phyloP scores from a whole-genome alignment of 768 basidiomycete genomes.

The Phlebiopsis gigantea region DNA sequence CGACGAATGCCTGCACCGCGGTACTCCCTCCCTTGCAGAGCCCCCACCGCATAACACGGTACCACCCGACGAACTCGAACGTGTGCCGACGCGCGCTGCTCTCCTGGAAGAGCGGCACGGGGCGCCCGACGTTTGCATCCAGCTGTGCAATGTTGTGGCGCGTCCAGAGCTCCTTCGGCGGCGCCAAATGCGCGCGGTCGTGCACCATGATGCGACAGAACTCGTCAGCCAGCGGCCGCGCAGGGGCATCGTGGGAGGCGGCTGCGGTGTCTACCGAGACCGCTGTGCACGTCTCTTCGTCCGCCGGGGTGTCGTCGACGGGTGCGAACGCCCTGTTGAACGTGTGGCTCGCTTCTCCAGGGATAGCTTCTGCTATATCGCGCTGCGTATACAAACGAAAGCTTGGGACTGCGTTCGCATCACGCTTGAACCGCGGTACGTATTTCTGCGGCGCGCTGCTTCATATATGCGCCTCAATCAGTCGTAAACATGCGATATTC shows the following conservation, averaged over 20 bases:
- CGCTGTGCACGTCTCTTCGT: background rate
- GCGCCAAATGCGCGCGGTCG: background rate
- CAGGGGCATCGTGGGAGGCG: background rate
- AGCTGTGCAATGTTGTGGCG: background rate
- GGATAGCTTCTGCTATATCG: background rate
- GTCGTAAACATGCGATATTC: no score
- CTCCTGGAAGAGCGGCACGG: slow-evolving; percentile 5
- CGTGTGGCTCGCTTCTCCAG: background rate
- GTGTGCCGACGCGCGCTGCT: background rate
- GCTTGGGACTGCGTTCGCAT: slow-evolving; percentile 1
- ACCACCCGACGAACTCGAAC: slow-evolving; percentile 9
- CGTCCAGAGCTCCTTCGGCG: background rate
- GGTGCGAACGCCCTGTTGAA: slow-evolving; percentile 1
- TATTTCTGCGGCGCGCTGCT: background rate
- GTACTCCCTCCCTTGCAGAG: background rate
- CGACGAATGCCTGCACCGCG: background rate
- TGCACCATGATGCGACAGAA: slow-evolving; percentile 9
- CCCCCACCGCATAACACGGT: slow-evolving; percentile 5
- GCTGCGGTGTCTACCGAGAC: background rate
- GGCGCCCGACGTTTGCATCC: background rate
- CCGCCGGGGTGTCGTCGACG: background rate
- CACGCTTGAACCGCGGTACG: background rate
- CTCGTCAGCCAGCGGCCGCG: background rate
- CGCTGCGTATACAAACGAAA: background rate
- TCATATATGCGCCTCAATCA: background rate